phyloP scores from a whole-genome alignment of 1,284 basidiomycete species.

The Psilocybe mexicana region DNA sequence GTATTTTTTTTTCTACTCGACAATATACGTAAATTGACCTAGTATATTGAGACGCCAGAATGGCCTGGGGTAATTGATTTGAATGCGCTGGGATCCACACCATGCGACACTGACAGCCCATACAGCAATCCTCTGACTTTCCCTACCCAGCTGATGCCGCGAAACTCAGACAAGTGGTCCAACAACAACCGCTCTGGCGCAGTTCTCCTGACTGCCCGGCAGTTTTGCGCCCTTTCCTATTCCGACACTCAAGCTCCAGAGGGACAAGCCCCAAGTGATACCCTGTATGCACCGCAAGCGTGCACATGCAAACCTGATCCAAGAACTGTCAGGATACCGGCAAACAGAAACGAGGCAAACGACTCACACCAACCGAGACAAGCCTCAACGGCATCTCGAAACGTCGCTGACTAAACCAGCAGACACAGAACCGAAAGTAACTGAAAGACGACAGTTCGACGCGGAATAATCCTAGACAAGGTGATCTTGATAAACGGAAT shows the following conservation, averaged over 20 bases:
- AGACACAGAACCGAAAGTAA: conserved; percentile 9
- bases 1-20: conserved; percentile 22
- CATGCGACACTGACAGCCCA: conserved; percentile 4
- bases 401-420: conserved; percentile 1
- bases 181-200: conserved; percentile 8
- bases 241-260: conserved; percentile 3
- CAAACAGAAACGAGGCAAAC: not conserved
- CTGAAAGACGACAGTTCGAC: conserved; percentile 5
- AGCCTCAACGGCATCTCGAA: conserved; percentile 8
- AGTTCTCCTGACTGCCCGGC: conserved; percentile 6
- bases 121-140: conserved; percentile 2
- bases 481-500: not conserved
- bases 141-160: not conserved
- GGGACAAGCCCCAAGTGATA: conserved; percentile 3
- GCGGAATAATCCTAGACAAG: not conserved
- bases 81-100: conserved; percentile 5
- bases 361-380: conserved; percentile 11
- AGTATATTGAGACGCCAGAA: conserved; percentile 21
- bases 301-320: conserved; percentile 1
- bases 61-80: conserved; percentile 32
- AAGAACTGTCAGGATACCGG: not conserved
- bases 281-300: conserved; percentile 1
- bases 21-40: conserved; percentile 24
- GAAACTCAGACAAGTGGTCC: conserved; percentile 7
- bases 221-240: conserved; percentile 16